These are phyloP conservation scores for Trametes elegans DNA, from an alignment of 768 basidiomycete genomes.

Conservation along the genomic window DNA sequence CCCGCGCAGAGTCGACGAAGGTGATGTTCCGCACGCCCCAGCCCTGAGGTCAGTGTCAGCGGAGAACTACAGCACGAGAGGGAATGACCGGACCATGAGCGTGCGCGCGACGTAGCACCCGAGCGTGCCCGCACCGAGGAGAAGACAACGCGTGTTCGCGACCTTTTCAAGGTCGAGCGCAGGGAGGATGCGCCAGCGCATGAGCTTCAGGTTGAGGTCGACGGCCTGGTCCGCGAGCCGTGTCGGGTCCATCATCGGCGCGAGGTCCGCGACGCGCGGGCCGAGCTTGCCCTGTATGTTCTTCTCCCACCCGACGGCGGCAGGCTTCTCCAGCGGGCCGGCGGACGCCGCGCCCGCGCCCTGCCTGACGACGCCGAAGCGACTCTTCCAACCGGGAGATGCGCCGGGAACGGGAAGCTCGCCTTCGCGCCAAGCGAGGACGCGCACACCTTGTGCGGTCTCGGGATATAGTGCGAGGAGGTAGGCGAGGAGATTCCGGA, in stretches of 20 bases:
- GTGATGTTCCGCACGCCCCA: slow-evolving; percentile 97
- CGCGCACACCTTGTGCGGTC: slow-evolving; percentile 46
- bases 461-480: slow-evolving; percentile 80
- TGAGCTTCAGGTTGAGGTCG: slow-evolving; percentile 95
- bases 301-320: slow-evolving; percentile 95
- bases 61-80: background rate
- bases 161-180: slow-evolving; percentile 86
- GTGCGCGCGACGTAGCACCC: slow-evolving; percentile 95
- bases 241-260: slow-evolving; percentile 93
- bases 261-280: slow-evolving; percentile 85
- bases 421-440: slow-evolving; percentile 77
- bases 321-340: slow-evolving; percentile 38
- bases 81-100: slow-evolving; percentile 64
- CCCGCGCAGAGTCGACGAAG: slow-evolving; percentile 84
- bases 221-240: slow-evolving; percentile 93
- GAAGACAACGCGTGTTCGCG: slow-evolving; percentile 71
- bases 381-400: slow-evolving; percentile 53
- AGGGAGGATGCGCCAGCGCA: slow-evolving; percentile 97
- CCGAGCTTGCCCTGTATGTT: slow-evolving; percentile 84
- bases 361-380: slow-evolving; percentile 51
- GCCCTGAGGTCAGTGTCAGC: slow-evolving; percentile 47
- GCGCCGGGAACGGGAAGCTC: slow-evolving; percentile 42
- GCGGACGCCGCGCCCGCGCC: slow-evolving; percentile 20
- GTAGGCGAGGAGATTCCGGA: slow-evolving; percentile 88
- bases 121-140: slow-evolving; percentile 93